Percentiles rank a stretch among this genome's conserved stretches.
Conservation (phyloP, 2,329 filamentous ascomycete genomes). For the Erysiphe pulchra region DNA sequence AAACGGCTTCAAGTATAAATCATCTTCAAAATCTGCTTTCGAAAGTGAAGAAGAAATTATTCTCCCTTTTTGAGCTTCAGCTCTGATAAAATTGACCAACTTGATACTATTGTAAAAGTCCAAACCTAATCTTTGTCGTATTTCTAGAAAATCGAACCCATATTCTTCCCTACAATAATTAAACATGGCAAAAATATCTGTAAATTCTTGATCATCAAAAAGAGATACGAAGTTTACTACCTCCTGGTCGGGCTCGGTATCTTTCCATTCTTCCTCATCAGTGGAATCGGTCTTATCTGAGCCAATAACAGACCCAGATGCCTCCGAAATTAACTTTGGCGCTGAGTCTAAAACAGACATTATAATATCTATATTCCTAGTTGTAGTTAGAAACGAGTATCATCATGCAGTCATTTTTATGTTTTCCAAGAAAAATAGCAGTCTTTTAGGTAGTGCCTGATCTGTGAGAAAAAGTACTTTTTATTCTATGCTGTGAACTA, state of each 20-base stretch:
- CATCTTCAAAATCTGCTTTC: constrained; percentile 40
- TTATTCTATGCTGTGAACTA: no score
- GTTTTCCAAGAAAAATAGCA: no score
- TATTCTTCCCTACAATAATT: constrained; percentile 39
- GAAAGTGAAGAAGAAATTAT: constrained; percentile 23
- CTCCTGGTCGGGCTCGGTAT: constrained; percentile 35
- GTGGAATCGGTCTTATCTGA: no score
- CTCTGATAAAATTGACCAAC: constrained; percentile 41
- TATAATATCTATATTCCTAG: no score
- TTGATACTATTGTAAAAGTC: constrained; percentile 53
- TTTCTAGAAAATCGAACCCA: constrained; percentile 37
- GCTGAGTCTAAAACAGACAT: no score
- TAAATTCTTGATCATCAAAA: constrained; percentile 39
- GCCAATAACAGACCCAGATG: no score
- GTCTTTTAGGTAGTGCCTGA: no score
- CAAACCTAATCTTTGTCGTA: constrained; percentile 29
- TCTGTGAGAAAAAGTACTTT: no score
- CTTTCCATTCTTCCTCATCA: constrained; percentile 27
- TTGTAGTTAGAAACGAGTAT: no score
- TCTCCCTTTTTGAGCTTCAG: constrained; percentile 20
- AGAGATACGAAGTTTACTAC: constrained; percentile 39
- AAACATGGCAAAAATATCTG: constrained; percentile 38
- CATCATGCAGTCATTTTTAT: no score
- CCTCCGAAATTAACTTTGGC: no score
- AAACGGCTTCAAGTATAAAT: constrained; percentile 59